Conservation (phyloP, 371 early-diverging fungal species). For the Mycotypha africana region DNA sequence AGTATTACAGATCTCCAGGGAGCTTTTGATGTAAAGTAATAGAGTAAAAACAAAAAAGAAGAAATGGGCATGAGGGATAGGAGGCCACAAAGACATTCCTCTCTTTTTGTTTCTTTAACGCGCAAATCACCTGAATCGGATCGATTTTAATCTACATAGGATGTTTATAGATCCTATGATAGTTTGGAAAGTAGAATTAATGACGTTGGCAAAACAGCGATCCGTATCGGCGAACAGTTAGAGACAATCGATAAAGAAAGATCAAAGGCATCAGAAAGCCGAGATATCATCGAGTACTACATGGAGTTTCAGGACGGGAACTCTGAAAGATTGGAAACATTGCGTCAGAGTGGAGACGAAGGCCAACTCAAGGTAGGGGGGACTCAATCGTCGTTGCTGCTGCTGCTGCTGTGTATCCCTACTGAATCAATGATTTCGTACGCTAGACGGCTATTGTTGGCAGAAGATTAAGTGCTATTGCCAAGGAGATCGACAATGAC, state of each 20-base stretch:
- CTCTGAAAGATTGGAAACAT: slow-evolving; percentile 66
- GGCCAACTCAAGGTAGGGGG: slow-evolving; percentile 79
- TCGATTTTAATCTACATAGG: slow-evolving; percentile 42
- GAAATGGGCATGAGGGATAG: too few species aligned
- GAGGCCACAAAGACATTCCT: neutral
- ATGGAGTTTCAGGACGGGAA: slow-evolving; percentile 82
- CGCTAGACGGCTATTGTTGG: slow-evolving; percentile 86
- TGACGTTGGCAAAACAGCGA: slow-evolving; percentile 93
- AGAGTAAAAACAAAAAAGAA: too few species aligned
- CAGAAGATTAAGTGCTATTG: slow-evolving; percentile 78
- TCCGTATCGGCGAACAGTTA: slow-evolving; percentile 94
- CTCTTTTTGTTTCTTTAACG: neutral
- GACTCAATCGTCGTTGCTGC: too few species aligned
- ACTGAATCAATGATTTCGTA: too few species aligned
- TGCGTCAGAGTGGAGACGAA: slow-evolving; percentile 71
- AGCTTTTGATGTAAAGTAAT: slow-evolving; percentile 75
- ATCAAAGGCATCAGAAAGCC: slow-evolving; percentile 79
- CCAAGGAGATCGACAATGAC: slow-evolving; percentile 84
- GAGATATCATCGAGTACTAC: slow-evolving; percentile 87
- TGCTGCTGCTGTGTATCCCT: too few species aligned
- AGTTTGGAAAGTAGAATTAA: slow-evolving; percentile 80
- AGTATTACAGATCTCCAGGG: slow-evolving; percentile 66
- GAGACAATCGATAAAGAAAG: slow-evolving; percentile 92
- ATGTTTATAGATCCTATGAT: slow-evolving; percentile 77
- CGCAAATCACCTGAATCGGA: too few species aligned